A percentile compares a stretch with the other conserved stretches of the same genome.
phyloP scores from a whole-genome alignment of 805 yeast species.

The Spencermartinsiella europaea region DNA sequence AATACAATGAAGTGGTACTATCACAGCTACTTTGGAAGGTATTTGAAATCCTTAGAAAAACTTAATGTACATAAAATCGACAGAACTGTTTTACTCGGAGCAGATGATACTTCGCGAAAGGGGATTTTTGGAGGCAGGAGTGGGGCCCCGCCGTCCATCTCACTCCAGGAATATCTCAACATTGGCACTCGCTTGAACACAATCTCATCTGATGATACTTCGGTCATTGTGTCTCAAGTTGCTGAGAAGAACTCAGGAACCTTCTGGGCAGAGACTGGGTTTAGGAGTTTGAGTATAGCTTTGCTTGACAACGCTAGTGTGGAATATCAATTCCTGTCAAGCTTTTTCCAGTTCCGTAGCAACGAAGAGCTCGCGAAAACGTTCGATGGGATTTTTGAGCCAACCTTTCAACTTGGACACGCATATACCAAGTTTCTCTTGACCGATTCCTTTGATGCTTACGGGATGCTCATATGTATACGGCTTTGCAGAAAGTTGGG shows the following conservation, averaged over 20 bases:
- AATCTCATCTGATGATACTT: conserved; percentile 48
- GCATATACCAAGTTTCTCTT: conserved; percentile 41
- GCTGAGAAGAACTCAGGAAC: conserved; percentile 69
- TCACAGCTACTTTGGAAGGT: conserved; percentile 67
- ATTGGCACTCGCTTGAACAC: conserved; percentile 58
- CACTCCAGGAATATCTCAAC: conserved; percentile 44
- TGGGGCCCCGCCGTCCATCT: not conserved
- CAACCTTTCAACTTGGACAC: conserved; percentile 47
- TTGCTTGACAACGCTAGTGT: conserved; percentile 70
- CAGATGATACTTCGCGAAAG: conserved; percentile 29
- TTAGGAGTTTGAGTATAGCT: conserved; percentile 67
- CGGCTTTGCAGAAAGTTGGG: conserved; percentile 63
- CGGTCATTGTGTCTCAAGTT: conserved; percentile 74
- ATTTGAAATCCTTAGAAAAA: conserved; percentile 64
- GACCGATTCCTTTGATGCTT: conserved; percentile 52
- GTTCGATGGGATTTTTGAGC: conserved; percentile 46
- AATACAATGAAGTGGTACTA: conserved; percentile 95
- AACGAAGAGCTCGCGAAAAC: conserved; percentile 22
- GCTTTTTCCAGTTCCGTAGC: conserved; percentile 50
- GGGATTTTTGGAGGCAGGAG: conserved; percentile 13
- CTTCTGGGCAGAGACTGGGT: conserved; percentile 69
- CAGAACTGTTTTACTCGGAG: conserved; percentile 51
- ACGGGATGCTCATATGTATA: conserved; percentile 72
- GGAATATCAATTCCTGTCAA: conserved; percentile 68
- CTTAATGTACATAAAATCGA: conserved; percentile 54